Evolutionary conservation across 306 rosid species (phyloP).

Genomic region (Cucumis hystrix): DNA sequence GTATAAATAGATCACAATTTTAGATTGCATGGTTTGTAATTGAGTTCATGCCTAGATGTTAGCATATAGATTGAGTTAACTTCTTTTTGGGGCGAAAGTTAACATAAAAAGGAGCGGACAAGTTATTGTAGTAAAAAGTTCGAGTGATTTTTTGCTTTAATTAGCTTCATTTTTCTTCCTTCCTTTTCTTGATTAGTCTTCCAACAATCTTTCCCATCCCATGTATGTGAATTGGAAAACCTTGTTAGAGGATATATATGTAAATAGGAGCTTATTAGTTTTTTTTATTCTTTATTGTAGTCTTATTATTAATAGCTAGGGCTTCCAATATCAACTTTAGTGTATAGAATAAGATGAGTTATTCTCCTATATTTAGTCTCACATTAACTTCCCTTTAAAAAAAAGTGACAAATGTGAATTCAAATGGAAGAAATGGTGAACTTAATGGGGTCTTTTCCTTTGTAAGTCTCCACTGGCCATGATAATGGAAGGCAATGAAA

Average conservation of each 20-base stretch:
- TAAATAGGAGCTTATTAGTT: not conserved
- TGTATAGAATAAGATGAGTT: not conserved
- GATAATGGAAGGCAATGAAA: not conserved
- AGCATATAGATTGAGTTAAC: not conserved
- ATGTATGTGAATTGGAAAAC: not conserved
- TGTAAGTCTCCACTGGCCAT: not conserved
- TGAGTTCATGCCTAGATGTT: not conserved
- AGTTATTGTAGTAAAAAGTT: not conserved
- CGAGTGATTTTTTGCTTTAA: not conserved
- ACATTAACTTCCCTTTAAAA: not conserved
- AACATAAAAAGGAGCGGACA: not conserved
- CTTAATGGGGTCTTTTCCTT: not conserved
- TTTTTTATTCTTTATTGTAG: not conserved
- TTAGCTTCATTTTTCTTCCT: not conserved
- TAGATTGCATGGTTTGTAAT: not conserved
- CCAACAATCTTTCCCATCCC: not conserved
- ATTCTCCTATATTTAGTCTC: not conserved
- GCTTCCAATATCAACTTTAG: not conserved
- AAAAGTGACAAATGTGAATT: not conserved
- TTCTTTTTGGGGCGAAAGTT: not conserved
- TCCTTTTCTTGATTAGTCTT: not conserved
- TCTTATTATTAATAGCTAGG: not conserved
- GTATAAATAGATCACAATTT: not conserved
- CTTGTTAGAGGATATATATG: not conserved
- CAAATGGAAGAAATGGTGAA: not conserved